These are phyloP conservation scores for Salix exigua DNA, from an alignment of 345 rosid species.

Conservation along the genomic window DNA sequence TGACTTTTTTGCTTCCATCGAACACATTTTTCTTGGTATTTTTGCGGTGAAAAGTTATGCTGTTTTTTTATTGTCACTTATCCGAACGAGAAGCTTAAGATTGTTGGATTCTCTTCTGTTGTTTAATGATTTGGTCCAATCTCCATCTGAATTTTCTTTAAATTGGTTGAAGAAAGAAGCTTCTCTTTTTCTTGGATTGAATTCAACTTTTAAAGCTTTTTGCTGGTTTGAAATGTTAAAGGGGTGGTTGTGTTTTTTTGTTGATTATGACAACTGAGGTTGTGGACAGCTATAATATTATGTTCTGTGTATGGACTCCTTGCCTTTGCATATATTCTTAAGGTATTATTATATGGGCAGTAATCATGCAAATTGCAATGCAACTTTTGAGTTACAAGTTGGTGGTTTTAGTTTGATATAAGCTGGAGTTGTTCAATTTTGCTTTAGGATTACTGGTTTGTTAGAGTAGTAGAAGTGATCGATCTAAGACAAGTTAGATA, in stretches of 20 bases:
- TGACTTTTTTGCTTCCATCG: not conserved
- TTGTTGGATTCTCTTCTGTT: too few species aligned
- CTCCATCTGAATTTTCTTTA: constrained; percentile 33
- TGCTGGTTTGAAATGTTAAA: not conserved
- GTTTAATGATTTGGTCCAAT: not conserved
- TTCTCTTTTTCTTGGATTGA: not conserved
- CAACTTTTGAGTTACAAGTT: not conserved
- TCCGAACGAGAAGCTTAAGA: too few species aligned
- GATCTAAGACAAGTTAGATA: not conserved
- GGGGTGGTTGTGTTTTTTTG: not conserved
- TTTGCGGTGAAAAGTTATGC: too few species aligned
- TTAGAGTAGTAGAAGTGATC: not conserved
- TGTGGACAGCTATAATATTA: constrained; percentile 12
- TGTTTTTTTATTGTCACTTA: too few species aligned
- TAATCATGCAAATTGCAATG: not conserved
- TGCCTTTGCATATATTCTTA: constrained; percentile 36
- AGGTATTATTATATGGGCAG: not conserved
- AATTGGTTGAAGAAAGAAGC: constrained; percentile 10
- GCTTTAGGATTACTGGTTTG: not conserved
- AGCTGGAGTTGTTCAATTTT: not conserved
- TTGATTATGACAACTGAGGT: constrained; percentile 10
- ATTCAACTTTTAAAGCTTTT: not conserved
- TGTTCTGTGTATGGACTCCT: not conserved
- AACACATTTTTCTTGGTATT: not conserved
- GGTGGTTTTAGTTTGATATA: not conserved